Evolutionary conservation across 2,329 filamentous ascomycete genomes (phyloP).

Genomic region (Fusarium ramigenum): DNA sequence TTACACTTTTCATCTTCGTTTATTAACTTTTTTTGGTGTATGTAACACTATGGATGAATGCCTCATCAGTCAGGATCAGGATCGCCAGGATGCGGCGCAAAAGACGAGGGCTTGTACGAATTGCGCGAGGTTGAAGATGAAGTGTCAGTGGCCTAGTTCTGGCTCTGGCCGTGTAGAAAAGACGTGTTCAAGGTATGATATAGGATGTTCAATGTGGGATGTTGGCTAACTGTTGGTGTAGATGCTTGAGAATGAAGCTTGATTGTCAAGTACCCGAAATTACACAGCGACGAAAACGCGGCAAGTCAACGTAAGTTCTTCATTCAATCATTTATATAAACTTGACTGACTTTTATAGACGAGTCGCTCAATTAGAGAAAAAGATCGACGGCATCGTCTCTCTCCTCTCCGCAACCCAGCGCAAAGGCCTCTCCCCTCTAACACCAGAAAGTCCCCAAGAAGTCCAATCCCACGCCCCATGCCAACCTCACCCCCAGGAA

Average conservation of each 20-base stretch:
- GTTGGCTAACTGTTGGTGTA: constrained; percentile 13
- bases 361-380: constrained; percentile 51
- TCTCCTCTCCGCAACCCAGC: constrained; percentile 47
- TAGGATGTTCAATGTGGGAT: fast-evolving
- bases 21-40: not conserved
- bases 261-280: constrained; percentile 48
- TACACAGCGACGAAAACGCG: constrained; percentile 47
- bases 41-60: constrained; percentile 31
- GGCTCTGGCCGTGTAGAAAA: constrained; percentile 31
- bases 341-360: constrained; percentile 33
- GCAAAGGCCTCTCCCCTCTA: constrained; percentile 34
- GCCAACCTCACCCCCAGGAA: not conserved
- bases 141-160: constrained; percentile 46
- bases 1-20: not conserved
- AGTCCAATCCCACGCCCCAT: not conserved
- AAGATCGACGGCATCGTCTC: constrained; percentile 54
- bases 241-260: constrained; percentile 49
- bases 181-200: constrained; percentile 42
- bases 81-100: not conserved
- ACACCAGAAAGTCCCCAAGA: constrained; percentile 41
- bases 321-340: not conserved
- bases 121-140: constrained; percentile 51
- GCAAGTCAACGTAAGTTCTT: constrained; percentile 48
- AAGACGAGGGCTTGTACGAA: constrained; percentile 48
- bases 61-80: constrained; percentile 25